Percentiles rank a stretch among this genome's conserved stretches.
phyloP scores from a whole-genome alignment of 2,329 filamentous ascomycete genomes.

The Beauveria brongniartii region DNA sequence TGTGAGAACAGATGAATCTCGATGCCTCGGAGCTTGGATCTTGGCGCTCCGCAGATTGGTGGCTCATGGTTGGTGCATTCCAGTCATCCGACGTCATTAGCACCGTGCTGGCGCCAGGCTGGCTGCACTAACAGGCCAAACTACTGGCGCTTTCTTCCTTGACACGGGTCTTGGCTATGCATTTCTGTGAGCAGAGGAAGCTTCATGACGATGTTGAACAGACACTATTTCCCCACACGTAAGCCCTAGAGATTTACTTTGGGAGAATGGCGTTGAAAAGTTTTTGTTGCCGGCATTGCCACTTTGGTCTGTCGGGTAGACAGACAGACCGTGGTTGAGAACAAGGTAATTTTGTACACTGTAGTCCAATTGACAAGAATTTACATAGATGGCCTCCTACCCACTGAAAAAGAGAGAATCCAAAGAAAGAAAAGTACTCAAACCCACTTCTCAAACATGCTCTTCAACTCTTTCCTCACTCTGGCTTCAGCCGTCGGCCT shows the following conservation, averaged over 20 bases:
- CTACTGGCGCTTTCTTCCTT: background rate
- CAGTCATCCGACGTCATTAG: slow-evolving; percentile 7
- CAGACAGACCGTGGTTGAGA: background rate
- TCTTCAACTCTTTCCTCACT: background rate
- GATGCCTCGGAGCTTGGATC: background rate
- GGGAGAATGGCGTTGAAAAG: background rate
- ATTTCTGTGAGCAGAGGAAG: background rate
- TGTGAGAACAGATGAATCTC: background rate
- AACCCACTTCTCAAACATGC: background rate
- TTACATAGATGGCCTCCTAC: background rate
- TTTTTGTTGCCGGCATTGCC: background rate
- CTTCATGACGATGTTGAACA: background rate
- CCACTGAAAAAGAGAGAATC: background rate
- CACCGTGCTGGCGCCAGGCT: background rate
- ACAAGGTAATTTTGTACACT: background rate
- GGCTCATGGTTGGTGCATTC: slow-evolving; percentile 6
- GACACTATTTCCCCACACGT: background rate
- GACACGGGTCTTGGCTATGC: background rate
- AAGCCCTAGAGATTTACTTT: slow-evolving; percentile 5
- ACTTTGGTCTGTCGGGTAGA: background rate
- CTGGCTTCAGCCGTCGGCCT: slow-evolving; percentile 1
- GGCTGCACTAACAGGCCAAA: slow-evolving; percentile 23
- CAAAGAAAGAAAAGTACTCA: background rate
- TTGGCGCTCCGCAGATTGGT: slow-evolving; percentile 1
- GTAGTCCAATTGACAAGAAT: background rate